phyloP scores from a whole-genome alignment of 1,284 basidiomycete genomes.

The Leccinum fallax region DNA sequence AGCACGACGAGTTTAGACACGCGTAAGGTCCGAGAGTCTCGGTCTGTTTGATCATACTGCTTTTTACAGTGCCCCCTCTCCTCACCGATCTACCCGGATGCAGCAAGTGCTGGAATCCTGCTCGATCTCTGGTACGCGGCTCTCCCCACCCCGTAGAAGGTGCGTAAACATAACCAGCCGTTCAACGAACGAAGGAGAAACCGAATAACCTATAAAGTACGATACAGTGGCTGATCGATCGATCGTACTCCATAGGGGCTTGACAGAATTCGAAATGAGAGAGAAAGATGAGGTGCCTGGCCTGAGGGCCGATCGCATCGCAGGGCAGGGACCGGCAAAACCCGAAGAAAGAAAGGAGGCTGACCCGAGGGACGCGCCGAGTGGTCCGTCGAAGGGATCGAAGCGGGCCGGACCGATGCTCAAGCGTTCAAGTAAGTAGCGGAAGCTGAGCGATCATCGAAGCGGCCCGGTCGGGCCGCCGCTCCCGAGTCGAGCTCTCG shows the following conservation, averaged over 20 bases:
- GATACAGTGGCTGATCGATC: neutral
- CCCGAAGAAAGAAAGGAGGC: neutral
- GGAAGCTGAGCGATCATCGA: neutral
- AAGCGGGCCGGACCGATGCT: too few relatives aligned
- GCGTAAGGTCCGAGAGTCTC: neutral
- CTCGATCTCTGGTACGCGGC: slow-evolving; percentile 67
- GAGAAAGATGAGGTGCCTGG: neutral
- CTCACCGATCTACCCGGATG: slow-evolving; percentile 76
- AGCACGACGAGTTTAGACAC: neutral
- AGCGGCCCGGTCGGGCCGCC: neutral
- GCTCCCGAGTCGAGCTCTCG: neutral
- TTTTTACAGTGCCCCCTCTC: slow-evolving; percentile 60
- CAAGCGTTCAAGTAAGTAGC: too few relatives aligned
- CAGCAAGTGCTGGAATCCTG: slow-evolving; percentile 65
- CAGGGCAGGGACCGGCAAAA: neutral
- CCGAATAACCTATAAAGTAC: too few relatives aligned
- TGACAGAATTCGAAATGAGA: too few relatives aligned
- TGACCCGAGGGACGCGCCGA: too few relatives aligned
- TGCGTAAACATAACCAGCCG: slow-evolving; percentile 13
- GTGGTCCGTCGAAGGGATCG: too few relatives aligned
- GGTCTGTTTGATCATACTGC: neutral
- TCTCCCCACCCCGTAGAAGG: slow-evolving; percentile 59
- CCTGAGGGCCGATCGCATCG: neutral
- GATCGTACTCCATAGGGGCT: neutral
- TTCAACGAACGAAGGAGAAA: neutral